A percentile compares a stretch with the other conserved stretches of the same genome.
phyloP scores from a whole-genome alignment of 148 eudicot genomes.

The Pouteria glomerata region DNA sequence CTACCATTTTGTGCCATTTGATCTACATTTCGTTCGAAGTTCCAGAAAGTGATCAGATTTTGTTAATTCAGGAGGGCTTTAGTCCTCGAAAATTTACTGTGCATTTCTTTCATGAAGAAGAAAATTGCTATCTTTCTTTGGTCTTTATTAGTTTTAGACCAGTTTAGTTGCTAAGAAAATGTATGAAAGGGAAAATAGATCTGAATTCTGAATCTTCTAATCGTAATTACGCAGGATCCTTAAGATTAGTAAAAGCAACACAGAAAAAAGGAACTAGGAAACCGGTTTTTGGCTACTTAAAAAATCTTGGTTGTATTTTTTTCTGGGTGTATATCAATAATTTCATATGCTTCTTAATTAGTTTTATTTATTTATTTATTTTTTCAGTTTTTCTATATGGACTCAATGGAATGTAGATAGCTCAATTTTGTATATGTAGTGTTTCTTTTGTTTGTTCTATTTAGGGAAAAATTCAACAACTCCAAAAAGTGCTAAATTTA shows the following conservation, averaged over 20 bases:
- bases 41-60: neutral
- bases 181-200: neutral
- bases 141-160: neutral
- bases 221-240: neutral
- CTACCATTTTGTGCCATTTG: neutral
- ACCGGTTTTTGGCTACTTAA: neutral
- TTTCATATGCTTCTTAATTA: too few relatives aligned
- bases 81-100: neutral
- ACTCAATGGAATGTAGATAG: too few relatives aligned
- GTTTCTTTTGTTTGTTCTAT: too few relatives aligned
- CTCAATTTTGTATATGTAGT: too few relatives aligned
- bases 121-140: neutral
- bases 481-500: too few relatives aligned
- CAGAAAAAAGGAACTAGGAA: neutral
- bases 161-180: neutral
- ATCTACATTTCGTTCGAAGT: neutral
- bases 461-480: too few relatives aligned
- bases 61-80: neutral
- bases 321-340: too few relatives aligned
- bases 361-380: too few relatives aligned
- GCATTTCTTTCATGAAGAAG: neutral
- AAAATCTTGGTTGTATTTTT: neutral
- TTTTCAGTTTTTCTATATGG: too few relatives aligned
- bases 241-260: neutral
- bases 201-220: neutral